Base-by-base conservation (phyloP, 768 basidiomycete genomes). In the Phaffia australis region DNA sequence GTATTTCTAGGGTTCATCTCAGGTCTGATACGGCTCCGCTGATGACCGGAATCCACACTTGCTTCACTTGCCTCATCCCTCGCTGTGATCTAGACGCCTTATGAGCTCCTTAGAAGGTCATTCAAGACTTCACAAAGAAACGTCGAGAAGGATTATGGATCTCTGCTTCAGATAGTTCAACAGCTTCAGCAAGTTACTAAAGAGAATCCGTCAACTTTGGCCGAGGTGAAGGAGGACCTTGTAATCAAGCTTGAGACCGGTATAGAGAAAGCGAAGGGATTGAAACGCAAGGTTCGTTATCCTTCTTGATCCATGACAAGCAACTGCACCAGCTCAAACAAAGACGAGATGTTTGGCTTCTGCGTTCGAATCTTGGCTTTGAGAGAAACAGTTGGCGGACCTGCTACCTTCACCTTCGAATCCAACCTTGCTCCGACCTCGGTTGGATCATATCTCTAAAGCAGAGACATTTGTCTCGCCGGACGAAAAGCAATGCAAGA, bases 61-160 rank as follows among this genome's bases (percentile, higher is more conserved):
- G 27, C 18, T 54, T 16, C 18, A 8, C 27, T 57, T 25, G 23
- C 23, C 56, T 23, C 18, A 15, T 57, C 23, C 9, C 56, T 19
- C 56, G 9, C 7, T 3, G 7, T 25, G 7, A 29, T 57, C 27
- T 32, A 57, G 56, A 32, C 27, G 11, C 90, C 90, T 15, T 88
- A 86, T 76, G 90, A 93, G 78, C 87, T 87, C 71, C 88, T 89
- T 73, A 85, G 88, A 71, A 88, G 87, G 77, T 81, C 86, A n/a
- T 92, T 93, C 73, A 84, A 89, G 46, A 82, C 85, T 21, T 84
- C 86, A 0, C 88, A 90, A 74, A 84, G 84, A 77, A 81, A 84
- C 69, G 84, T 90, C 63, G 90, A 93, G 76, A 84, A 86, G 65
- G 89, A 92, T 72, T 75, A 88, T 51, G 81, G 80, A 19, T 79